Base-by-base conservation (phyloP, 257 asterid species). In the Solanum chmielewskii region DNA sequence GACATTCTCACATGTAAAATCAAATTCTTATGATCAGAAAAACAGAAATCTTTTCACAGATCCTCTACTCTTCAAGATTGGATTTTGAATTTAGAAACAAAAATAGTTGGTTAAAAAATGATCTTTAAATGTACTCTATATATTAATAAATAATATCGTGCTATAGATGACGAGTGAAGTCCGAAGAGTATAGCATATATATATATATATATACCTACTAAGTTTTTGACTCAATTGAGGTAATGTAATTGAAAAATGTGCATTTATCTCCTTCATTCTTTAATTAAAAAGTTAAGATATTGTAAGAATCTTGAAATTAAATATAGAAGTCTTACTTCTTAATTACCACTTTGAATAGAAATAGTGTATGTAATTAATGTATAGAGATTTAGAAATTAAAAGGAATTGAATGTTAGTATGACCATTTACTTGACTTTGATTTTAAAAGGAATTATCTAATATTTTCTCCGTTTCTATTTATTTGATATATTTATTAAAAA, bases 1-100 rank as follows among this genome's bases (percentile, higher is more conserved):
- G 92, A 89, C 94, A 89, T 60, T 18, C 85, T 86, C 93, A 91
- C 93, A 77, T 88, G 92, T 77, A 87, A 84, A 69, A 70, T 80
- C 85, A 37, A 45, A 83, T 44, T 31, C 42, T 42, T 9, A 47
- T 49, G 83, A 21, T 81, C 41, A 77, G 87, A 76, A 75, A 76
- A 37, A 78, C 49, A 68, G 69, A 39, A 11, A 35, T 15, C 25
- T 45, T 70, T 81, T 60, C 64, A 68, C 41, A n/a, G 89, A 83
- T 74, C 60, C 52, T 59, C 31, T 35, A 15, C 25, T 37, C 66
- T 83, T 45, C 84, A 70, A 52, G 20, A 70, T 31, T 81, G 69
- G 85, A 81, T 81, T 81, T 49, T 81, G n/a, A 29, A 29, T 41
- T 81, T 6, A 16, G 39, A 81, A 80, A 47, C 7, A 29, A 47